Conservation (phyloP, 176 grass and related monocot species). For the Otatea glauca region DNA sequence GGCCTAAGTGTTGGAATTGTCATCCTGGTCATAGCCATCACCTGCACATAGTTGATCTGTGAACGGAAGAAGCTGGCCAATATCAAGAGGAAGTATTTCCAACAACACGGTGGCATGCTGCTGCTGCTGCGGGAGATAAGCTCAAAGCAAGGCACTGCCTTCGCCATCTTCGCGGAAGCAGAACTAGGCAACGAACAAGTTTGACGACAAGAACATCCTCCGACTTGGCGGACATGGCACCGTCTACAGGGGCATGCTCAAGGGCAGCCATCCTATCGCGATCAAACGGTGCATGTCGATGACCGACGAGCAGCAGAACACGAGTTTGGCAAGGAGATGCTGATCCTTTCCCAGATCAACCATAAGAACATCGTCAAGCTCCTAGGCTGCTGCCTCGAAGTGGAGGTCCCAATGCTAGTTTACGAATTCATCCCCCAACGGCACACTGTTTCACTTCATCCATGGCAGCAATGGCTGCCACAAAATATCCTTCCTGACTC, state of each 20-base stretch:
- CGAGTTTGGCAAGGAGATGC: constrained; percentile 46
- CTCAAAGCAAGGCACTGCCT: constrained; percentile 25
- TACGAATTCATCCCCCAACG: constrained; percentile 51
- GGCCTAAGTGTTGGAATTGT: neutral
- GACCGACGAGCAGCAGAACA: constrained; percentile 18
- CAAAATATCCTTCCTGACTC: neutral
- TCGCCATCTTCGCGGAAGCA: constrained; percentile 37
- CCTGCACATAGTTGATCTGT: constrained; percentile 2
- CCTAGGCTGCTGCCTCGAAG: constrained; percentile 48
- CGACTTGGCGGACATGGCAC: neutral
- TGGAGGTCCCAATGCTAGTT: constrained; percentile 49
- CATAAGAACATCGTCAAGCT: constrained; percentile 49
- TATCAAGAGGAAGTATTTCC: constrained; percentile 46
- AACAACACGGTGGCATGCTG: constrained; percentile 45
- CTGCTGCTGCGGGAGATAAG: constrained; percentile 36
- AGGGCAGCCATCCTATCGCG: neutral
- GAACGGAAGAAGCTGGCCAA: constrained; percentile 51
- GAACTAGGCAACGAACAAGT: constrained; percentile 47
- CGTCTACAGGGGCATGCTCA: constrained; percentile 42
- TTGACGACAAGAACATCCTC: constrained; percentile 18
- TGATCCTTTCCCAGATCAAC: constrained; percentile 47
- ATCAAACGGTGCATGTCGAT: constrained; percentile 45
- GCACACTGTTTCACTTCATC: constrained; percentile 46
- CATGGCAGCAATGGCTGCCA: neutral
- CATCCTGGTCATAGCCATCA: neutral